phyloP scores from a whole-genome alignment of 306 rosid species.

The Sesbania bispinosa region DNA sequence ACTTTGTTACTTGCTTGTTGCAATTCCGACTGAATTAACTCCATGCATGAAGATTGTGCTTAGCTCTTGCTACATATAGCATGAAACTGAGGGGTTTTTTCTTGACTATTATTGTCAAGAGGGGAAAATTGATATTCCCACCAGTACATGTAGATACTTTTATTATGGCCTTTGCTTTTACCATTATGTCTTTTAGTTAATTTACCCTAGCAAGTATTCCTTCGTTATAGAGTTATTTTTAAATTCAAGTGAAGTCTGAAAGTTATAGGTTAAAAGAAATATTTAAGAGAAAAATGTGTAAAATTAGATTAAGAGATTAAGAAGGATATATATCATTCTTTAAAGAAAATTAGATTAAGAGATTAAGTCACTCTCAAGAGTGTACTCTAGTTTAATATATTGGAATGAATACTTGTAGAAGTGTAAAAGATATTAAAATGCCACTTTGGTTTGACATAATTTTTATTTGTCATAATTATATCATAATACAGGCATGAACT shows the following conservation, averaged over 20 bases:
- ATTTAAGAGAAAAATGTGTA: not conserved
- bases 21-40: conserved; percentile 24
- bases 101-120: not conserved
- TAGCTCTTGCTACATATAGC: conserved; percentile 16
- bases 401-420: no score
- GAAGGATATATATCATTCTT: not conserved
- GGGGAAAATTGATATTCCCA: not conserved
- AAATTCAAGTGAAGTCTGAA: not conserved
- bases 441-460: not conserved
- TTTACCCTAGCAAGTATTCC: not conserved
- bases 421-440: not conserved
- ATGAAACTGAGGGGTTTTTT: not conserved
- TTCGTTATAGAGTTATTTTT: not conserved
- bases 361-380: not conserved
- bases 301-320: not conserved
- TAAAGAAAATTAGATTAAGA: not conserved
- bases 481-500: not conserved
- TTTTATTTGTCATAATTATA: not conserved
- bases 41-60: conserved; percentile 12
- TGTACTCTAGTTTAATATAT: not conserved
- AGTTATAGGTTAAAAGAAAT: not conserved
- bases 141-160: not conserved
- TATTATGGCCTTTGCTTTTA: not conserved
- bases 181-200: not conserved
- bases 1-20: conserved; percentile 24